Evolutionary conservation across 257 asterid genomes (phyloP).

Genomic region (Marsdenia floribunda): DNA sequence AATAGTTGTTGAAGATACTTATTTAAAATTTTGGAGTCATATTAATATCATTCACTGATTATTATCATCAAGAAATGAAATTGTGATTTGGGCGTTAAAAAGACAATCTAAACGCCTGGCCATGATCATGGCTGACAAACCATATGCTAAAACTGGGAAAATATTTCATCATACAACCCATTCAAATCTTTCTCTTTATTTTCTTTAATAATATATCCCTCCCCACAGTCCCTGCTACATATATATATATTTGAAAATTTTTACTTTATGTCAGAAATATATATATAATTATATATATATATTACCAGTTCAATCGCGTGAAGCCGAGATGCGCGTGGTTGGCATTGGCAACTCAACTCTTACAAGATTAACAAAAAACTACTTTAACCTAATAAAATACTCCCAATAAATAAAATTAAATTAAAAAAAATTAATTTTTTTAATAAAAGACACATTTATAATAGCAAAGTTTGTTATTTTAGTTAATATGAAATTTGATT

Average conservation of each 20-base stretch:
- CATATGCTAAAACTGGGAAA: neutral
- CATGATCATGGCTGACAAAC: slow-evolving; percentile 10
- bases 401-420: too few relatives aligned
- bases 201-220: neutral
- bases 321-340: slow-evolving; percentile 9
- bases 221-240: neutral
- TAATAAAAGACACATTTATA: too few relatives aligned
- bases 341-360: neutral
- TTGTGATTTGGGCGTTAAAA: too few relatives aligned
- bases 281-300: neutral
- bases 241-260: neutral
- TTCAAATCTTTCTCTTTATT: neutral
- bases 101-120: slow-evolving; percentile 5
- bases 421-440: too few relatives aligned
- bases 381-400: too few relatives aligned
- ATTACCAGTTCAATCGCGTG: neutral
- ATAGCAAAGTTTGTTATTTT: too few relatives aligned
- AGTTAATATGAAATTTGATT: too few relatives aligned
- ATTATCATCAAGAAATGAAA: too few relatives aligned
- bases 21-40: too few relatives aligned
- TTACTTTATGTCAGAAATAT: neutral
- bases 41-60: too few relatives aligned
- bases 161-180: neutral
- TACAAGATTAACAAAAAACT: too few relatives aligned
- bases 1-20: too few relatives aligned